Evolutionary conservation across 176 grass and related monocot species (phyloP).

Genomic region (Alloteropsis semialata): DNA sequence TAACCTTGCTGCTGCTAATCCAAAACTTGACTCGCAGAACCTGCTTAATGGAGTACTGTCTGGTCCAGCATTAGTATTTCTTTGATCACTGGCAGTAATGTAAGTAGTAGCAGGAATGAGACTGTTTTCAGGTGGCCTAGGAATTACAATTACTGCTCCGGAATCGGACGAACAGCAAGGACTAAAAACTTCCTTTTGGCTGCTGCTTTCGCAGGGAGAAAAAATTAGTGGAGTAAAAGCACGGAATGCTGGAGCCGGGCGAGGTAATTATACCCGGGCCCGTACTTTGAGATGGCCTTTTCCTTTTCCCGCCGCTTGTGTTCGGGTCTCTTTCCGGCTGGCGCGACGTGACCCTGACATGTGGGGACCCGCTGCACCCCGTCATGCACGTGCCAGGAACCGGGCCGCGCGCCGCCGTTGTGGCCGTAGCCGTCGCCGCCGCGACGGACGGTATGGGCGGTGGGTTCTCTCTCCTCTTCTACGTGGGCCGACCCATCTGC

Average conservation of each 20-base stretch:
- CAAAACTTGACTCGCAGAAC: neutral
- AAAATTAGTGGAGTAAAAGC: conserved; percentile 17
- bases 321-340: neutral
- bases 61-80: neutral
- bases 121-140: neutral
- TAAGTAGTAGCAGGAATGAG: neutral
- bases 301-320: conserved; percentile 35
- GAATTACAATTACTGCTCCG: neutral
- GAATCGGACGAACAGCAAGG: neutral
- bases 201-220: neutral
- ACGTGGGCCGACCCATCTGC: no score
- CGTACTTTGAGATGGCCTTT: conserved; percentile 40
- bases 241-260: neutral
- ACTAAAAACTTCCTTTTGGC: neutral
- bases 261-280: conserved; percentile 35
- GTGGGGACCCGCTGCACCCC: neutral
- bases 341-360: neutral
- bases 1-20: neutral
- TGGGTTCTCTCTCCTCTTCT: no score
- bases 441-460: no score
- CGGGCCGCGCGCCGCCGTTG: neutral
- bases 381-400: neutral
- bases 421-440: no score
- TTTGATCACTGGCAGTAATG: no score
- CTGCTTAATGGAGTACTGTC: neutral